These are phyloP conservation scores for Amanita fuliginea DNA, from an alignment of 768 basidiomycete species.

Conservation along the genomic window DNA sequence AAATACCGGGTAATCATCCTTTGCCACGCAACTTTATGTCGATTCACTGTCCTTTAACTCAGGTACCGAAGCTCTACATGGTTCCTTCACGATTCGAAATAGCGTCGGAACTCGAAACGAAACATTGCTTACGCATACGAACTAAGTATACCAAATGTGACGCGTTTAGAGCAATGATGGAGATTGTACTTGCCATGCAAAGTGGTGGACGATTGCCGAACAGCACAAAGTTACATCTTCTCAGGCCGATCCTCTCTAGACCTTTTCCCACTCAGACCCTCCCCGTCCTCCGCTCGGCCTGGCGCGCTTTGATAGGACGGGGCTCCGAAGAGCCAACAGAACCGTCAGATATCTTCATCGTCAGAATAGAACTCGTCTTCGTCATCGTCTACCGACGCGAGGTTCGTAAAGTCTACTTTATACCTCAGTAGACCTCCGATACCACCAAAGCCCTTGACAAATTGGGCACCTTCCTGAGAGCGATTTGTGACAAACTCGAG, in stretches of 20 bases:
- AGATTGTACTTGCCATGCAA: background rate
- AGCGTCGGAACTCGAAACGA: too few relatives aligned
- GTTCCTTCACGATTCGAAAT: background rate
- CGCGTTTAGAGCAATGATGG: background rate
- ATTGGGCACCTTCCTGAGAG: slow-evolving; percentile 95
- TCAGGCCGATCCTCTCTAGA: background rate
- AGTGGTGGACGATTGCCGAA: background rate
- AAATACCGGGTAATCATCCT: background rate
- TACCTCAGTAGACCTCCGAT: slow-evolving; percentile 94
- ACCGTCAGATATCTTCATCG: slow-evolving; percentile 78
- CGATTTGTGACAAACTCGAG: slow-evolving; percentile 95
- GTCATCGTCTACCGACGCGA: slow-evolving; percentile 66
- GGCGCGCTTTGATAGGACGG: slow-evolving; percentile 51
- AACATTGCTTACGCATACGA: too few relatives aligned
- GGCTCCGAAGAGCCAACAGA: slow-evolving; percentile 82
- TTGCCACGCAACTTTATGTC: background rate
- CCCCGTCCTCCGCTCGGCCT: slow-evolving; percentile 47
- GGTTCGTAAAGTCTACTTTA: slow-evolving; percentile 91
- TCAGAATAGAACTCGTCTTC: slow-evolving; percentile 82
- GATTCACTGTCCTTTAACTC: background rate
- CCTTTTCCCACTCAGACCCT: background rate
- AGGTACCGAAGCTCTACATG: background rate
- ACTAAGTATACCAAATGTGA: background rate
- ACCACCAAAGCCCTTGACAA: slow-evolving; percentile 97
- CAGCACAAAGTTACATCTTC: background rate